These are phyloP conservation scores for Daldinia vernicosa DNA, from an alignment of 495 filamentous ascomycete genomes.

Conservation along the genomic window DNA sequence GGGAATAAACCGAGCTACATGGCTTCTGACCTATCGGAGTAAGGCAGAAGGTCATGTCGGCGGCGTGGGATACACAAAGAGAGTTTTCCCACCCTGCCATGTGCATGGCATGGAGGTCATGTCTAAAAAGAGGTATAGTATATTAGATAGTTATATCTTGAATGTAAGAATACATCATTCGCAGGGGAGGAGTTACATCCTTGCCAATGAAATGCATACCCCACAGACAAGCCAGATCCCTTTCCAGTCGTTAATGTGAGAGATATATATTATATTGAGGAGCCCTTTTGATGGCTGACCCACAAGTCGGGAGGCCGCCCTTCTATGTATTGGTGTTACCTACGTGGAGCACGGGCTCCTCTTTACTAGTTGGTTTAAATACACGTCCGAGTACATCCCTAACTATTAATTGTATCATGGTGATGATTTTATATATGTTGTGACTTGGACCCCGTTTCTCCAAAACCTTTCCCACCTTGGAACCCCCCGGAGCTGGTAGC, in stretches of 20 bases:
- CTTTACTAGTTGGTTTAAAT: background rate
- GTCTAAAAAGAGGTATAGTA: background rate
- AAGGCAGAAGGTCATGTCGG: background rate
- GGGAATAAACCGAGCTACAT: background rate
- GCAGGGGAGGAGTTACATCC: background rate
- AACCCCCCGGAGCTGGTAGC: constrained; percentile 8
- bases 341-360: background rate
- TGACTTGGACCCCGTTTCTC: constrained; percentile 23
- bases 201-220: background rate
- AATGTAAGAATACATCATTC: background rate
- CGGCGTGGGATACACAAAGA: background rate
- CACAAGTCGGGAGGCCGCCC: constrained; percentile 1
- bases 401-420: constrained; percentile 18
- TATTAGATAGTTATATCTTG: background rate
- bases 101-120: background rate
- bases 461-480: background rate
- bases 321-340: background rate
- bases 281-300: background rate
- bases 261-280: background rate
- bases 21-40: background rate
- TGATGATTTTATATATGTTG: constrained; percentile 19
- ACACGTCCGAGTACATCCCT: background rate
- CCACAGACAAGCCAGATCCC: background rate
- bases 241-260: background rate
- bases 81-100: background rate